Conservation (phyloP, 2,329 filamentous ascomycete genomes). For the Diaporthe sp. region DNA sequence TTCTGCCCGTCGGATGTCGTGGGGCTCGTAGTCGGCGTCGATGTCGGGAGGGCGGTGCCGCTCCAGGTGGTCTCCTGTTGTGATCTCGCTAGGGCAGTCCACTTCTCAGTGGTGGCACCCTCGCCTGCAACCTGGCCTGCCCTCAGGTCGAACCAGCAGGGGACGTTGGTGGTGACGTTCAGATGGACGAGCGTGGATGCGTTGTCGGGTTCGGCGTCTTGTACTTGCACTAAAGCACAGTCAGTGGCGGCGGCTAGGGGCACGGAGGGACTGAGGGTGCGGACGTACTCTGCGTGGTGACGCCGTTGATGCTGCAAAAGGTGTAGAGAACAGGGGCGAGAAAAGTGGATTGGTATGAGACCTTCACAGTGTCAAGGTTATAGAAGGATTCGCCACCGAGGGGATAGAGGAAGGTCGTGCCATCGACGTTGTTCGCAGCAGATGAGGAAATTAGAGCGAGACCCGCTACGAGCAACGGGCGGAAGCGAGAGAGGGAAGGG, state of each 20-base stretch:
- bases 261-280: too few relatives aligned
- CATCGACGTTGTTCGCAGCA: constrained; percentile 16
- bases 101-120: constrained; percentile 17
- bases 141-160: constrained; percentile 33
- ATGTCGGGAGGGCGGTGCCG: constrained; percentile 26
- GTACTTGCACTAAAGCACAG: constrained; percentile 24
- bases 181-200: constrained; percentile 31
- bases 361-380: constrained; percentile 24
- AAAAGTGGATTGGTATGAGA: constrained; percentile 33
- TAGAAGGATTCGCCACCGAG: constrained; percentile 35
- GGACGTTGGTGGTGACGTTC: constrained; percentile 33
- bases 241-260: not conserved
- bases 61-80: constrained; percentile 31
- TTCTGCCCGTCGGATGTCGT: not conserved
- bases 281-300: constrained; percentile 29
- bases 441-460: constrained; percentile 13
- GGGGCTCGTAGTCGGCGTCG: constrained; percentile 16
- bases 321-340: constrained; percentile 30
- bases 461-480: constrained; percentile 2
- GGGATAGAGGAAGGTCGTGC: constrained; percentile 24
- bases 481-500: constrained; percentile 8
- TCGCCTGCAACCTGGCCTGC: constrained; percentile 9
- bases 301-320: constrained; percentile 33
- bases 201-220: constrained; percentile 35
- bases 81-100: constrained; percentile 32